phyloP scores from a whole-genome alignment of 352 stramenopile genomes.

The Pythium chondricola region DNA sequence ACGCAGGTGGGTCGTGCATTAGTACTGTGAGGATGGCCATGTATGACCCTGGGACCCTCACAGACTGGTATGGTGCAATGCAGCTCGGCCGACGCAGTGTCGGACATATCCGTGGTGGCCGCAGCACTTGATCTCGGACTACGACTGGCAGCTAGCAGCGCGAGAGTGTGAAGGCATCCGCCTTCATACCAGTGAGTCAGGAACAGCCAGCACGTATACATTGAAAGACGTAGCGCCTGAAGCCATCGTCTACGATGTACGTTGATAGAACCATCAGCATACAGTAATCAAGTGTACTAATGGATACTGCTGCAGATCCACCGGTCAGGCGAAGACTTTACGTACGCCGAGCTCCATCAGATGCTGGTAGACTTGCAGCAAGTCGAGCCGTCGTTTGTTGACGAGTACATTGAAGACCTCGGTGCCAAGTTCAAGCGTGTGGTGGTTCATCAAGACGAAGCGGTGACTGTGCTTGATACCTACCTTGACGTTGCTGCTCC shows the following conservation, averaged over 20 bases:
- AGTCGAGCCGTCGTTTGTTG: slow-evolving; percentile 45
- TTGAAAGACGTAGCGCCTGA: slow-evolving; percentile 56
- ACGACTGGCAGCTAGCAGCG: slow-evolving; percentile 68
- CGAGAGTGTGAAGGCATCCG: slow-evolving; percentile 60
- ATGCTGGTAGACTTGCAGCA: slow-evolving; percentile 54
- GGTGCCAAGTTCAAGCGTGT: slow-evolving; percentile 45
- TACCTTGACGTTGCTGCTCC: slow-evolving; percentile 27
- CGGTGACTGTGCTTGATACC: slow-evolving; percentile 60
- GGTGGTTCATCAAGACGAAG: slow-evolving; percentile 43
- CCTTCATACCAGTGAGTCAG: neutral
- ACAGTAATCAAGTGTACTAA: neutral
- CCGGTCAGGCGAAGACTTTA: slow-evolving; percentile 65
- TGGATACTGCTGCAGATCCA: slow-evolving; percentile 39
- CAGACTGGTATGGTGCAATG: too few species aligned
- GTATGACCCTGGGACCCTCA: too few species aligned
- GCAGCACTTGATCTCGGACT: slow-evolving; percentile 67
- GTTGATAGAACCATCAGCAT: neutral
- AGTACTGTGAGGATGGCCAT: neutral
- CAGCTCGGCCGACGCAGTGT: slow-evolving; percentile 70
- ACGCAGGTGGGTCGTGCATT: slow-evolving; percentile 16
- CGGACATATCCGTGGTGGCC: slow-evolving; percentile 81
- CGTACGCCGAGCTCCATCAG: slow-evolving; percentile 52
- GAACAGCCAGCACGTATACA: slow-evolving; percentile 12
- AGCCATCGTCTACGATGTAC: slow-evolving; percentile 62
- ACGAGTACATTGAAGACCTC: slow-evolving; percentile 52